phyloP scores from a whole-genome alignment of 2,329 filamentous ascomycete genomes.

The Aspergillus floridensis region DNA sequence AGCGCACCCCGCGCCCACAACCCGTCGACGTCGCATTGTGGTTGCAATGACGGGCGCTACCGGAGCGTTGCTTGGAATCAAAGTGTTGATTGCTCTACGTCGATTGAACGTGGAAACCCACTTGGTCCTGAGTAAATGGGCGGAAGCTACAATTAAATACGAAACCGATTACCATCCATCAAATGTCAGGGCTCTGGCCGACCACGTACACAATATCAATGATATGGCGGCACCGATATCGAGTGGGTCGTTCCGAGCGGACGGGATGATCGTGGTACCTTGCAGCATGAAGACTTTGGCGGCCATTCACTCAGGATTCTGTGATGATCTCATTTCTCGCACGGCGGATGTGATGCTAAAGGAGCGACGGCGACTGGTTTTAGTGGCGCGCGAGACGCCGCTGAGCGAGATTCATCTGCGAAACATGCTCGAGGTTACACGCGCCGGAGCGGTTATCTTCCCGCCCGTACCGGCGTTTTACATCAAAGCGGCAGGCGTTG shows the following conservation, averaged over 20 bases:
- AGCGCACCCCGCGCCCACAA: conserved; percentile 1
- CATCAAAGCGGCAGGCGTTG: conserved; percentile 38
- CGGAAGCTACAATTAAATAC: conserved; percentile 48
- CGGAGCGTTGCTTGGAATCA: conserved; percentile 46
- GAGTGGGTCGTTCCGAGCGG: conserved; percentile 45
- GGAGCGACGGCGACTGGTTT: conserved; percentile 41
- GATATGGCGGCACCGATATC: conserved; percentile 49
- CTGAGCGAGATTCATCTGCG: conserved; percentile 47
- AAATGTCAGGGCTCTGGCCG: conserved; percentile 41
- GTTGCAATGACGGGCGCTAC: conserved; percentile 54
- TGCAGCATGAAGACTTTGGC: conserved; percentile 53
- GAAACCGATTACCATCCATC: conserved; percentile 43
- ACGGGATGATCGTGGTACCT: conserved; percentile 49
- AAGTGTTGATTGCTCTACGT: conserved; percentile 42
- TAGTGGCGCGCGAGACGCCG: conserved; percentile 47
- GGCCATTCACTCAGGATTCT: conserved; percentile 41
- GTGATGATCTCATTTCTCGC: conserved; percentile 47
- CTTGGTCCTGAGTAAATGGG: conserved; percentile 52
- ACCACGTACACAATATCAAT: conserved; percentile 39
- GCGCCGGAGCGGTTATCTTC: conserved; percentile 43
- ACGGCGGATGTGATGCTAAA: conserved; percentile 50
- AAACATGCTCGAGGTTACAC: conserved; percentile 46
- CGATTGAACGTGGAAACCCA: conserved; percentile 49
- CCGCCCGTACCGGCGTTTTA: conserved; percentile 49
- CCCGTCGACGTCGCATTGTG: conserved; percentile 34